phyloP scores from a whole-genome alignment of 2,329 filamentous ascomycete species.

The Plectosphaerella sp. region DNA sequence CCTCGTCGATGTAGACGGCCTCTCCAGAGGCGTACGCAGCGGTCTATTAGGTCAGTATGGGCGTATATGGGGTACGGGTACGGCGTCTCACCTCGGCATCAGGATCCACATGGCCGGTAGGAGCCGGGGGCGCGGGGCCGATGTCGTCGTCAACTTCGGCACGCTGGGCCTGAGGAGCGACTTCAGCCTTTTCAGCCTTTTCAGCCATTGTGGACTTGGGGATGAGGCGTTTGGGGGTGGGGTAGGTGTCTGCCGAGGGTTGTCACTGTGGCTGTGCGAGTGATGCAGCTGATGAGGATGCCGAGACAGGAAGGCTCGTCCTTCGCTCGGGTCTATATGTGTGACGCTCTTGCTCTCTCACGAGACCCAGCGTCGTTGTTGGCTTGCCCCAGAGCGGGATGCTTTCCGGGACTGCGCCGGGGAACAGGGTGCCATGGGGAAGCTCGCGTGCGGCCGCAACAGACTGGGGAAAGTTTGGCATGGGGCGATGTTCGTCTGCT shows the following conservation, averaged over 20 bases:
- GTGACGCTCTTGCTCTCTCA: neutral
- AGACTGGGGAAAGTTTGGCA: neutral
- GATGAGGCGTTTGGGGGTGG: neutral
- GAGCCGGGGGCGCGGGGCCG: neutral
- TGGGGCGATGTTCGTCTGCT: neutral
- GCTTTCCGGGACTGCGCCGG: neutral
- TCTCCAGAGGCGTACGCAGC: slow-evolving; percentile 5
- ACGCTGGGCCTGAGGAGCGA: neutral
- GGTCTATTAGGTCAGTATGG: neutral
- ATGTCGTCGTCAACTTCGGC: neutral
- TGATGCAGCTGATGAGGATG: neutral
- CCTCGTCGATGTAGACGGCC: slow-evolving; percentile 39
- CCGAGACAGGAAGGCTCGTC: neutral
- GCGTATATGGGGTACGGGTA: too few relatives aligned
- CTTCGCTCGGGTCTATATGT: neutral
- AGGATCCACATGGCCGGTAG: neutral
- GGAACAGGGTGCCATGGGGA: neutral
- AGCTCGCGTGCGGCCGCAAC: neutral
- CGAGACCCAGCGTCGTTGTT: neutral
- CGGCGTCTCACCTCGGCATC: neutral
- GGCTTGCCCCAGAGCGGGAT: neutral
- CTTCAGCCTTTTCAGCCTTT: neutral
- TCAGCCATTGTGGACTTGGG: neutral
- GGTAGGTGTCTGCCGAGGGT: neutral
- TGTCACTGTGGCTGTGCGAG: neutral